Base-by-base conservation (phyloP, 148 eudicot genomes). In the Linanthus parryae region DNA sequence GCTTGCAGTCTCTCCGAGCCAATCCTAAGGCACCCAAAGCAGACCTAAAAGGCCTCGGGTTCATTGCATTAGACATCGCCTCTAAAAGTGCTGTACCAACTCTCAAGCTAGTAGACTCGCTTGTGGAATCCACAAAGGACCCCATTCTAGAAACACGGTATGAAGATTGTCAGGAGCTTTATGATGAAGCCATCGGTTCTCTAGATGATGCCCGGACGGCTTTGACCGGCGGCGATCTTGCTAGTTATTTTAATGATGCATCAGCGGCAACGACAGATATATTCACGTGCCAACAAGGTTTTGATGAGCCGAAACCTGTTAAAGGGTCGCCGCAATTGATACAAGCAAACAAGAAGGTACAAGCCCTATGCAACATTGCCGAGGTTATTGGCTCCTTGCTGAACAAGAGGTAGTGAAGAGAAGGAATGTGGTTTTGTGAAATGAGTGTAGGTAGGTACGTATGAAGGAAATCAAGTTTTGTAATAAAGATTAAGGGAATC, bases 31-130 rank as follows among this genome's bases (percentile, higher is more conserved):
- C 61, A 3, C 21, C 34, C 30, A 10, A 8, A 2, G 27, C 42
- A 15, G 52, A 57, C 18, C 61, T 44, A 5, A 44, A 57, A 30
- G 61, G 52, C 30, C 51, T 57, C 18, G 51, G 29, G 1, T 18
- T 2, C 5, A 44, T 57, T 44, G 31, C 62, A 21, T 15, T 57
- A 9, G 43, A 24, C 27, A 31, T 21, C 23, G 11, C 62, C 6
- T 13, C 33, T 44, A 10, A 17, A 14, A 10, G 13, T 8, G 62
- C 62, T 19, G 46, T 21, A 23, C n/a, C 22, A 22, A 57, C 43
- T 5, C 16, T 13, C 42, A 46, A 11, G 2, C 31, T 44, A 8
- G 45, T 58, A 19, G 29, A 8, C 21, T 44, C 49, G 8, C 49
- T 44, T 2, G 21, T 29, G n/a, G 24, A 44, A 44, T n/a, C n/a